phyloP scores from a whole-genome alignment of 2,329 filamentous ascomycete genomes.

The Cercospora beticola region DNA sequence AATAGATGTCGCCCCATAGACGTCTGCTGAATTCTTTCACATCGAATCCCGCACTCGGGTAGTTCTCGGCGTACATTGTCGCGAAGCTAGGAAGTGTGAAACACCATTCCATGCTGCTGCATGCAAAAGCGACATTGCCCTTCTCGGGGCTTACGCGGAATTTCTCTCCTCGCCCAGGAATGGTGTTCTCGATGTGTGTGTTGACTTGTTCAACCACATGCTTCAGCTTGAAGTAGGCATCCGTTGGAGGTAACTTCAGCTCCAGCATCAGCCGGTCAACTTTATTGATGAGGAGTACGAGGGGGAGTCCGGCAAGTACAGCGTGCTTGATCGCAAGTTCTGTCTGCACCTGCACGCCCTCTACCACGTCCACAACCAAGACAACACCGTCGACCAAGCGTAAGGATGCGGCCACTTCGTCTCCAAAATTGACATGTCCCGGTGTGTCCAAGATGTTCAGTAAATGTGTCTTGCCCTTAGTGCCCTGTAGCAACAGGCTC shows the following conservation, averaged over 20 bases:
- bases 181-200: constrained; percentile 83
- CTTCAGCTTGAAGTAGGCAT: constrained; percentile 98
- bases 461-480: constrained; percentile 90
- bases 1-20: constrained; percentile 96
- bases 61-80: constrained; percentile 91
- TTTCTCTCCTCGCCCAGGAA: constrained; percentile 76
- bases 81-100: constrained; percentile 93
- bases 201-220: constrained; percentile 99
- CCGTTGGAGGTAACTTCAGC: constrained; percentile 86
- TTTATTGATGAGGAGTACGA: constrained; percentile 94
- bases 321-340: constrained; percentile 97
- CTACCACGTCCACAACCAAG: constrained; percentile 90
- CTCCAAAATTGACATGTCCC: constrained; percentile 96
- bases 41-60: constrained; percentile 60
- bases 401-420: constrained; percentile 87
- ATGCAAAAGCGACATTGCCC: constrained; percentile 97
- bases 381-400: constrained; percentile 89
- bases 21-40: constrained; percentile 77
- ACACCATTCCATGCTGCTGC: constrained; percentile 91
- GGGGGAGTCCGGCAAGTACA: constrained; percentile 80
- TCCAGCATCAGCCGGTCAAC: constrained; percentile 94
- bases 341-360: constrained; percentile 98
- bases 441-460: constrained; percentile 95
- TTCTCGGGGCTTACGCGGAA: constrained; percentile 89
- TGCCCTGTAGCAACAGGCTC: constrained; percentile 84